A percentile compares a stretch with the other conserved stretches of the same genome.
phyloP scores from a whole-genome alignment of 75 land plant genomes.

The Cunninghamia lanceolata region DNA sequence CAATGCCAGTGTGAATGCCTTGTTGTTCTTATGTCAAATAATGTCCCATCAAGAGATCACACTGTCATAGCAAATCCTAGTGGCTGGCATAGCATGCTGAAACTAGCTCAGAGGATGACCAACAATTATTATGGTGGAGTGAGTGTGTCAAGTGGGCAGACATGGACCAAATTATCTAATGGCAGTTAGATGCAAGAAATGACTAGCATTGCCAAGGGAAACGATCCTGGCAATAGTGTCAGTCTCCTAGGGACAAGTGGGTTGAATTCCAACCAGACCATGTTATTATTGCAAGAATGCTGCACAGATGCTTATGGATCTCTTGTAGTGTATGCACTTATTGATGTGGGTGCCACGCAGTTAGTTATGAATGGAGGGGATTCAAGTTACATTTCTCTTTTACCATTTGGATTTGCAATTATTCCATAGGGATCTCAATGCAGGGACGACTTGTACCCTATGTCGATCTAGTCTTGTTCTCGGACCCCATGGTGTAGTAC shows the following conservation, averaged over 20 bases:
- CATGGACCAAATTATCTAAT: slow-evolving; percentile 88
- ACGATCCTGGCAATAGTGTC: slow-evolving; percentile 78
- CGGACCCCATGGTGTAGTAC: background rate
- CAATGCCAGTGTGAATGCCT: slow-evolving; percentile 27
- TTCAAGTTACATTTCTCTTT: too few relatives aligned
- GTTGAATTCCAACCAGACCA: too few relatives aligned
- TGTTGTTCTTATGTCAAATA: slow-evolving; percentile 15
- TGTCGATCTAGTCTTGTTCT: slow-evolving; percentile 56
- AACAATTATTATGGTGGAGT: background rate
- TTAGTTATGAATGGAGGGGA: too few relatives aligned
- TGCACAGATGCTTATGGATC: too few relatives aligned
- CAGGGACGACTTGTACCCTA: slow-evolving; percentile 80
- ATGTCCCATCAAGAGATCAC: slow-evolving; percentile 19
- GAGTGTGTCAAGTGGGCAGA: background rate
- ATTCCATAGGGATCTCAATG: too few relatives aligned
- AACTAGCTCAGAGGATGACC: slow-evolving; percentile 31
- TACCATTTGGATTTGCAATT: too few relatives aligned
- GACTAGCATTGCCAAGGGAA: slow-evolving; percentile 88
- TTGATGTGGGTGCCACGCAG: too few relatives aligned
- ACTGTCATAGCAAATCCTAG: background rate
- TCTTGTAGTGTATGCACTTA: too few relatives aligned
- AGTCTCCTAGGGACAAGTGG: slow-evolving; percentile 72
- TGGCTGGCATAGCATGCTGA: slow-evolving; percentile 19
- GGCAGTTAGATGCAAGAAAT: slow-evolving; percentile 79
- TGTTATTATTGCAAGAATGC: too few relatives aligned